Base-by-base conservation (phyloP, 73 alveolate species). In the Symbiodinium natans region DNA sequence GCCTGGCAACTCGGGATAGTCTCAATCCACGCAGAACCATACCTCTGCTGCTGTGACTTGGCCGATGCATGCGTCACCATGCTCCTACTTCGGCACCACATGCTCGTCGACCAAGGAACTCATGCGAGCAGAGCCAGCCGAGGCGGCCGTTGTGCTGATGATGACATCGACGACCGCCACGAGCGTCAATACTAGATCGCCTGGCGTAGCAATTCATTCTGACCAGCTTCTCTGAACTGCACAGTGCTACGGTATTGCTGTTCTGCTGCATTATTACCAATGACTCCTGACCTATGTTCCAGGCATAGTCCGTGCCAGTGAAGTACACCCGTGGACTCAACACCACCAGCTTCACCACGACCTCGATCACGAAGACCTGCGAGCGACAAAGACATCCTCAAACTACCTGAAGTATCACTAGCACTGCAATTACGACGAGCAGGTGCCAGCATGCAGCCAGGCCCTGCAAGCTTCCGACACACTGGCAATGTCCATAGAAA, bases 341-440 rank as follows among this genome's bases (percentile, higher is more conserved):
- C 27, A 90, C 74, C 41, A 42, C 27, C 89, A 90, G 39, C 52
- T 90, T 90, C 31, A 90, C 97, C 39, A 71, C 88, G 27, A 90
- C 97, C 97, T 90, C 97, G 48, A 90, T 73, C 41, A 90, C 97
- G 41, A 90, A 90, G 52, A 90, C 97, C 97, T 90, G 9, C 38
- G 41, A 13, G 29, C 19, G 27, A 36, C 59, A 46, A 9, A 9
- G 59, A 46, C 6, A 46, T 9, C 59, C 13, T 6, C 59, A 46
- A 46, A 6, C 59, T 13, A 46, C 59, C 59, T 46, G 59, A 46
- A n/a, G n/a, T n/a, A n/a, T n/a, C n/a, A n/a, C n/a, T n/a, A n/a
- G n/a, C n/a, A n/a, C n/a, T n/a, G n/a, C n/a, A n/a, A n/a, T n/a
- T n/a, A n/a, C n/a, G n/a, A n/a, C n/a, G n/a, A n/a, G n/a, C n/a